These are phyloP conservation scores for Chaetomidium leptoderma DNA, from an alignment of 495 filamentous ascomycete genomes.

Conservation along the genomic window DNA sequence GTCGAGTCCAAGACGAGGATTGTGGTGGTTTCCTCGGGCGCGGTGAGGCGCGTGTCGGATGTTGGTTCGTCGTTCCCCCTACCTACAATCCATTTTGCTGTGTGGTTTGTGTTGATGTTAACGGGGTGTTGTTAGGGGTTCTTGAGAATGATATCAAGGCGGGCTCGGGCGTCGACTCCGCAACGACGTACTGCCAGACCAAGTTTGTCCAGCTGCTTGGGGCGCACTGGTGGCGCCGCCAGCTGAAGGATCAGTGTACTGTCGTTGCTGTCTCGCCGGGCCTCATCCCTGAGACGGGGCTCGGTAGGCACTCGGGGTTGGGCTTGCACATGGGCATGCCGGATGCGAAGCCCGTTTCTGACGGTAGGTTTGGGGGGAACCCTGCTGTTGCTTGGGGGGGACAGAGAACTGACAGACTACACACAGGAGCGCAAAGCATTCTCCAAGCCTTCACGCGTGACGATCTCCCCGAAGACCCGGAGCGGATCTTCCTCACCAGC, in stretches of 20 bases:
- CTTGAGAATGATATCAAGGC: slow-evolving; percentile 35
- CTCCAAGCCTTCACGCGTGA: slow-evolving; percentile 39
- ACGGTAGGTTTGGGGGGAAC: slow-evolving; percentile 30
- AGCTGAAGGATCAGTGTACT: slow-evolving; percentile 32
- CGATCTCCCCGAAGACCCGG: slow-evolving; percentile 43
- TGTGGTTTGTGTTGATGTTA: background rate
- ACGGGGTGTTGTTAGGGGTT: background rate
- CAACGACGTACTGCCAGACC: slow-evolving; percentile 30
- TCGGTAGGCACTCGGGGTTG: slow-evolving; percentile 23
- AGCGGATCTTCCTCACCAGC: slow-evolving; percentile 45
- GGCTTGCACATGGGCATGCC: slow-evolving; percentile 22
- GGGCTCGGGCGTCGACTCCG: slow-evolving; percentile 23
- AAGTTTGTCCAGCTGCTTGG: slow-evolving; percentile 45
- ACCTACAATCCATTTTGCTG: background rate
- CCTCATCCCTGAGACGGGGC: slow-evolving; percentile 37
- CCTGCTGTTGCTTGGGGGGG: too few relatives aligned
- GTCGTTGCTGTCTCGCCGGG: slow-evolving; percentile 47
- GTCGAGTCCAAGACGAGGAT: slow-evolving; percentile 35
- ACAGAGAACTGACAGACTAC: background rate
- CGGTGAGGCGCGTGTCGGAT: slow-evolving; percentile 32
- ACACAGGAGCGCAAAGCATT: slow-evolving; percentile 41
- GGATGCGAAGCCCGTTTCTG: slow-evolving; percentile 38
- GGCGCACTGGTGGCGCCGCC: slow-evolving; percentile 49
- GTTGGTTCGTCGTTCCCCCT: background rate
- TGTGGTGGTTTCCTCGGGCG: slow-evolving; percentile 43